Evolutionary conservation across 495 filamentous ascomycete species (phyloP), one percentile per base, ranked within the genome.

Genomic region (Daldinia childiae): DNA sequence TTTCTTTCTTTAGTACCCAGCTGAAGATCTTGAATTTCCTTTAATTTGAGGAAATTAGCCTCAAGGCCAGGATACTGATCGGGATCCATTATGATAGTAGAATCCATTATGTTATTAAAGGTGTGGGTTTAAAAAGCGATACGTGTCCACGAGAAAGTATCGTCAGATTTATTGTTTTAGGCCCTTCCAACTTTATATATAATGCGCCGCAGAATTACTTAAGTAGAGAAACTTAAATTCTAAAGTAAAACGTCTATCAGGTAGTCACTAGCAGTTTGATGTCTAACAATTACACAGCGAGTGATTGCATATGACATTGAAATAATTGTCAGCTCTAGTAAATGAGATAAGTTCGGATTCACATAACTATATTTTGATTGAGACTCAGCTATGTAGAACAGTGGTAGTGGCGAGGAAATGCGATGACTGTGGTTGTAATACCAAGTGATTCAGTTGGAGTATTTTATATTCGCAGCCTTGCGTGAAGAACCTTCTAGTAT

Each of bases 21-120:
- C n/a, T 17, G 14, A 12, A 72, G 63, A 1, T 9, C 30, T 41
- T 15, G 41, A 24, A 72, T 63, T 14, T 36, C 9, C 14, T 39
- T 29, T 5, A 43, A 21, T 3, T 64, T 9, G 14, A 72, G 64
- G 55, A 64, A 67, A 0, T 60, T 21, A 1, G 41, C 54, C 27
- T 60, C 48, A 21, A 67, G 52, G 36, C 36, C 26, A 43, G 12
- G 11, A 32, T 45, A 27, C 36, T 45, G n/a, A 19, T 27, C 1
- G 0, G 36, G 0, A 17, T 14, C 27, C 66, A 62, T 62, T 12
- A 26, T 58, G 7, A 6, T 14, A 52, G 30, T 7, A 11, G 11
- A n/a, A 17, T 14, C 27, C 66, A 62, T 62, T 12, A 26, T 58
- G 7, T 7, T 14, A 52, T 24, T 7, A 11, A 5, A 4, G 11